Conservation (phyloP, 192 early-diverging fungal species). For the Allomyces macrogynus region DNA sequence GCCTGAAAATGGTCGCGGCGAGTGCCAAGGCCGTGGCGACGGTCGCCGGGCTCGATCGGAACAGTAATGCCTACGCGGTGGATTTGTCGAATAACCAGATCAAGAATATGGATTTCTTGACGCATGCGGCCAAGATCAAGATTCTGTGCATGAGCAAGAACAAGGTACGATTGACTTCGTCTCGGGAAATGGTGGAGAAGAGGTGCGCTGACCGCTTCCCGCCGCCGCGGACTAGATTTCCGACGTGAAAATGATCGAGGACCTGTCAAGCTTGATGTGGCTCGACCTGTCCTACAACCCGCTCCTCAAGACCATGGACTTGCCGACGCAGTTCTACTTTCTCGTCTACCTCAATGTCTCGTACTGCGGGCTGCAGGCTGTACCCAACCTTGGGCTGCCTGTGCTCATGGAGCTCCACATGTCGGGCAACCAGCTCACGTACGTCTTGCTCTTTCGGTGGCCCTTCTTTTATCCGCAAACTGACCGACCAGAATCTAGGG, state of each 20-base stretch:
- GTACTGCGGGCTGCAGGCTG: background rate
- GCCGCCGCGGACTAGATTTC: background rate
- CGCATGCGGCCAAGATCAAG: background rate
- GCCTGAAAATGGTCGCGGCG: background rate
- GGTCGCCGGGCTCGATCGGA: background rate
- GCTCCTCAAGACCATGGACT: background rate
- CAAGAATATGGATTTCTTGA: background rate
- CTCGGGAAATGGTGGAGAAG: too few species aligned
- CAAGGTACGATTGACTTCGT: background rate
- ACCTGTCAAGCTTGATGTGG: background rate
- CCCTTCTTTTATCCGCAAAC: too few species aligned
- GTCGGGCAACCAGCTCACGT: background rate
- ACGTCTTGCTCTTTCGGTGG: too few species aligned
- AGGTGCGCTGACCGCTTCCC: too few species aligned
- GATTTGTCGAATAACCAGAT: background rate
- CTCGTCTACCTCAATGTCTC: background rate
- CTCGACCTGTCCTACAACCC: background rate
- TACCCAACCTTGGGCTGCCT: background rate
- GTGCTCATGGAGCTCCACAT: background rate
- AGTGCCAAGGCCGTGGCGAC: background rate
- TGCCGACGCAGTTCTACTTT: background rate
- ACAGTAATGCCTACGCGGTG: background rate
- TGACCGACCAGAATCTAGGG: background rate
- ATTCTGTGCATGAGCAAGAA: background rate
- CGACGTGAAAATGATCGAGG: background rate